Percentiles rank a stretch among this genome's conserved stretches.
phyloP scores from a whole-genome alignment of 1,139 yeast genomes.

The Saccharomyces hybrid region DNA sequence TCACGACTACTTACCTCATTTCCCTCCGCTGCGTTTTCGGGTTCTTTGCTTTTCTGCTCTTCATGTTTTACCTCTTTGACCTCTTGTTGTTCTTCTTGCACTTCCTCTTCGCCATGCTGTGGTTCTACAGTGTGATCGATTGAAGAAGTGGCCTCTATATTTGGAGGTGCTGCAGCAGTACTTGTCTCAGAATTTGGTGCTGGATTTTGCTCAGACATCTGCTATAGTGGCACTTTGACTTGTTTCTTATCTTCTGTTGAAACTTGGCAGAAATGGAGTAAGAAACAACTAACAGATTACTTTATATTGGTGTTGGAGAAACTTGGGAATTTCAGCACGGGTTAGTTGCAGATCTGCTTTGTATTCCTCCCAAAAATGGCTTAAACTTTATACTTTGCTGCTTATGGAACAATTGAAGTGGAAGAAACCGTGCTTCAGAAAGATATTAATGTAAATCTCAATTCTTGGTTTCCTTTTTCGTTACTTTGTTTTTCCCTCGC shows the following conservation, averaged over 20 bases:
- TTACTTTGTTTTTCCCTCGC: neutral
- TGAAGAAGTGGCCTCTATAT: neutral
- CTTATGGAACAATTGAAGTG: neutral
- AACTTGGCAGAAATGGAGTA: neutral
- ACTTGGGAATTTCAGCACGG: neutral
- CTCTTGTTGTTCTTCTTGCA: neutral
- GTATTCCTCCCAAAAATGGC: neutral
- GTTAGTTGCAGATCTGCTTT: neutral
- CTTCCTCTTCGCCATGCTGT: neutral
- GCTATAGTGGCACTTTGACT: neutral
- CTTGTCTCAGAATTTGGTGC: neutral
- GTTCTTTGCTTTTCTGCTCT: neutral
- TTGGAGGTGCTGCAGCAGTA: neutral
- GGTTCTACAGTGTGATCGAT: neutral
- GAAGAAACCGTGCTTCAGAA: neutral
- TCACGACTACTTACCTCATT: neutral
- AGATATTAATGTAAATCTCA: neutral
- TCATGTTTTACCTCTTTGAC: constrained; percentile 1
- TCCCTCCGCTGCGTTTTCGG: neutral
- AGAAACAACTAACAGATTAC: neutral
- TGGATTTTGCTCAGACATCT: neutral
- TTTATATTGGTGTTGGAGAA: neutral
- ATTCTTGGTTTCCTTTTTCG: neutral
- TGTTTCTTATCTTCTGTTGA: neutral
- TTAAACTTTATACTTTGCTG: neutral